phyloP scores from a whole-genome alignment of 768 basidiomycete genomes.

The Lactarius psammicola region DNA sequence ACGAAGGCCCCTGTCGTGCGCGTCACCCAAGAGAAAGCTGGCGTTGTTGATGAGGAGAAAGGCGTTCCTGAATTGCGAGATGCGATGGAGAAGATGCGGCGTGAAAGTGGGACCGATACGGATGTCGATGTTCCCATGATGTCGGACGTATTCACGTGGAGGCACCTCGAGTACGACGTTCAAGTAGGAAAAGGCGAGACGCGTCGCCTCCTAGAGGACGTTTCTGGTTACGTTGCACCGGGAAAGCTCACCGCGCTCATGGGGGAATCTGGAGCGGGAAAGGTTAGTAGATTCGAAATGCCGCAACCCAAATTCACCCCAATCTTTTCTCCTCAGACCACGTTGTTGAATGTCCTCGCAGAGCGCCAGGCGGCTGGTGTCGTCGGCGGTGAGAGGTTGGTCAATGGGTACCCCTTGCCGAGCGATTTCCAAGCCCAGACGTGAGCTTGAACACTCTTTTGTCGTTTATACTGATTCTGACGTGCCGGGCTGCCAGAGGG shows the following conservation, averaged over 20 bases:
- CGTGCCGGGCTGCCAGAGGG: constrained; percentile 1
- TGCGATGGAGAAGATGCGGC: background rate
- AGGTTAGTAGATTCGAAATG: constrained; percentile 26
- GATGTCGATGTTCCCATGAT: constrained; percentile 28
- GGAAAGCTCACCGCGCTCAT: constrained; percentile 88
- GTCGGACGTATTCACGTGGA: constrained; percentile 78
- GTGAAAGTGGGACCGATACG: constrained; percentile 14
- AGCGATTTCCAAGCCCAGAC: constrained; percentile 53
- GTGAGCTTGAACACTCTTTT: constrained; percentile 56
- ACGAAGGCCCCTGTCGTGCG: constrained; percentile 33
- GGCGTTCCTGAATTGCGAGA: background rate
- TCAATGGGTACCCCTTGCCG: constrained; percentile 62
- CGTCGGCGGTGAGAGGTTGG: constrained; percentile 58
- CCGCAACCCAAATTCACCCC: background rate
- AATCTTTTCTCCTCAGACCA: constrained; percentile 43
- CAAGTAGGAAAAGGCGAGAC: constrained; percentile 58
- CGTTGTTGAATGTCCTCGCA: constrained; percentile 70
- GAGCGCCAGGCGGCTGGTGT: constrained; percentile 72
- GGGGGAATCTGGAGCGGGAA: constrained; percentile 79
- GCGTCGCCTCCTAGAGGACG: constrained; percentile 65
- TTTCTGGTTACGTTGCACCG: constrained; percentile 79
- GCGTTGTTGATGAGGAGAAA: constrained; percentile 35
- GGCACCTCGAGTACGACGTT: constrained; percentile 71
- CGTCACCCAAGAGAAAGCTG: constrained; percentile 22
- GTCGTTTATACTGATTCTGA: constrained; percentile 32